Evolutionary conservation across 164 flowering plant genomes (phyloP).

Genomic region (Vitis rupestris): DNA sequence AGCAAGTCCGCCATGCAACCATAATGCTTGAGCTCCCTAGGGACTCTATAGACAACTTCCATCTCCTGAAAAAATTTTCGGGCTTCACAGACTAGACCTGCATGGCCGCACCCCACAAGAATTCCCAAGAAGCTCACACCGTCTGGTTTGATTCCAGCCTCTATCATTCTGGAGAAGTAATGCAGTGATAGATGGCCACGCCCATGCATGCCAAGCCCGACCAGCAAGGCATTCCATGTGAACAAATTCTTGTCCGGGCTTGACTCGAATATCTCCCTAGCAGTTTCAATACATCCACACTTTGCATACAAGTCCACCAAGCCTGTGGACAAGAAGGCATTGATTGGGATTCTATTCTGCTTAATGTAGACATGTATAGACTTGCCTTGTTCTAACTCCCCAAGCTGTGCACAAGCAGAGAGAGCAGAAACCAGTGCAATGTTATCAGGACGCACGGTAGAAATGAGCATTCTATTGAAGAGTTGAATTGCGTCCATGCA

Average conservation of each 20-base stretch:
- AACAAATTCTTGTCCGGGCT: constrained; percentile 44
- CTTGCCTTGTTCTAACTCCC: constrained; percentile 54
- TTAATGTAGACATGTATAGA: constrained; percentile 43
- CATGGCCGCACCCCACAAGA: constrained; percentile 76
- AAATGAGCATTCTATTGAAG: constrained; percentile 44
- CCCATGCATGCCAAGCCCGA: constrained; percentile 79
- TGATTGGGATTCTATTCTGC: constrained; percentile 26
- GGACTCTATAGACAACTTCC: constrained; percentile 55
- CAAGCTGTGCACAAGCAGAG: constrained; percentile 73
- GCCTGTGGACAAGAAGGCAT: constrained; percentile 52
- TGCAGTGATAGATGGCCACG: constrained; percentile 33
- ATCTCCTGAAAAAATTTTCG: constrained; percentile 47
- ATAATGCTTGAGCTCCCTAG: constrained; percentile 66
- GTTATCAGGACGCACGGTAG: constrained; percentile 41
- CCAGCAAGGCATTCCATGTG: constrained; percentile 83
- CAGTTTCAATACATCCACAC: constrained; percentile 63
- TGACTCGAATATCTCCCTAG: constrained; percentile 48
- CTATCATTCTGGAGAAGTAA: constrained; percentile 52
- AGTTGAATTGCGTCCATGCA: constrained; percentile 46
- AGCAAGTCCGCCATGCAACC: constrained; percentile 89
- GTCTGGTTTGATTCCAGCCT: constrained; percentile 54
- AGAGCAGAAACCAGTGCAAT: constrained; percentile 41
- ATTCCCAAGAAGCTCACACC: constrained; percentile 65
- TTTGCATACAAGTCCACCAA: constrained; percentile 82
- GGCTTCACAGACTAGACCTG: constrained; percentile 60